Evolutionary conservation across 192 early-diverging fungal species (phyloP).

Genomic region (Thamnidium elegans): DNA sequence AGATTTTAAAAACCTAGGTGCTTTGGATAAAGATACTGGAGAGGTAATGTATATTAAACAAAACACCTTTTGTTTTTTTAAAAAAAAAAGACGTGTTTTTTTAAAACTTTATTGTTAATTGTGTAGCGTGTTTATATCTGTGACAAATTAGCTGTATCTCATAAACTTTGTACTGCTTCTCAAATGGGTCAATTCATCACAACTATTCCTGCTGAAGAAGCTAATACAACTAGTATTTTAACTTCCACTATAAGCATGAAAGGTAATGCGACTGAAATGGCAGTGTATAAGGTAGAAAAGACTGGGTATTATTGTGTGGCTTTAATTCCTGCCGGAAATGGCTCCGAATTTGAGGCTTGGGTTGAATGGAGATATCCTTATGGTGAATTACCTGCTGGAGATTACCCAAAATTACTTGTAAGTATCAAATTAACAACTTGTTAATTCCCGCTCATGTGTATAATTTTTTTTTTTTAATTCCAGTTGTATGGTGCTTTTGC

Average conservation of each 20-base stretch:
- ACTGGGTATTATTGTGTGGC: conserved; percentile 89
- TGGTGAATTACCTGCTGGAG: conserved; percentile 79
- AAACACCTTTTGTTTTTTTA: neutral
- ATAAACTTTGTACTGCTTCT: conserved; percentile 49
- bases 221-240: conserved; percentile 31
- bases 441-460: neutral
- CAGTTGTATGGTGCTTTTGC: conserved; percentile 78
- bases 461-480: conserved; percentile 1
- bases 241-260: conserved; percentile 33
- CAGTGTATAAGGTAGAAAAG: conserved; percentile 62
- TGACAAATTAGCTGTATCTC: conserved; percentile 48
- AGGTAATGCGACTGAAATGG: conserved; percentile 40
- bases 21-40: conserved; percentile 17
- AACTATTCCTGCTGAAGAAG: conserved; percentile 38
- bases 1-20: conserved; percentile 44
- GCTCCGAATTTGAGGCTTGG: conserved; percentile 46
- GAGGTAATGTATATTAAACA: conserved; percentile 19
- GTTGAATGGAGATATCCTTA: conserved; percentile 75
- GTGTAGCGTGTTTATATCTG: conserved; percentile 45
- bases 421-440: conserved; percentile 5
- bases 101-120: neutral
- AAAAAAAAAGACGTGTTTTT: neutral
- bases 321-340: conserved; percentile 32
- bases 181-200: conserved; percentile 57
- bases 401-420: conserved; percentile 86